Percentiles rank a stretch among this genome's conserved stretches.
These are phyloP conservation scores for Starmera dryadoides DNA, from an alignment of 805 yeast species.

Conservation along the genomic window DNA sequence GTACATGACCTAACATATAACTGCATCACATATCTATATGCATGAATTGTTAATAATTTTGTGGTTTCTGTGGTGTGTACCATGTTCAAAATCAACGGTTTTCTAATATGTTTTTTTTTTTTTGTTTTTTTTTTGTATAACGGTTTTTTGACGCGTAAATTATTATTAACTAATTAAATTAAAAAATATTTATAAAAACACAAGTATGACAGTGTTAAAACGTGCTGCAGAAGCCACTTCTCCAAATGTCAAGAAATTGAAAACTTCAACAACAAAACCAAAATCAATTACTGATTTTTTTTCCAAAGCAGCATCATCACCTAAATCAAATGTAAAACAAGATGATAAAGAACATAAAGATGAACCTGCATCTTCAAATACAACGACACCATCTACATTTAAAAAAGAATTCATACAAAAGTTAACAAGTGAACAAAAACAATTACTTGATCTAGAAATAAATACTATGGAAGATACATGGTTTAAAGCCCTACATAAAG, in stretches of 20 bases:
- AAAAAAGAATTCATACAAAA: constrained; percentile 44
- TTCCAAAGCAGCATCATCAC: not conserved
- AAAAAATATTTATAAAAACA: too few species aligned
- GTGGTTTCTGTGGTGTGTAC: too few species aligned
- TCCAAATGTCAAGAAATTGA: not conserved
- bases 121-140: too few species aligned
- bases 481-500: constrained; percentile 62
- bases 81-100: not conserved
- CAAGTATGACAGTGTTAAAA: not conserved
- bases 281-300: not conserved
- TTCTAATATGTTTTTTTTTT: too few species aligned
- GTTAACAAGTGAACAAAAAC: constrained; percentile 39
- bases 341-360: too few species aligned
- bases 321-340: not conserved
- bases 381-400: not conserved
- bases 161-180: too few species aligned
- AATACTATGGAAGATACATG: constrained; percentile 67
- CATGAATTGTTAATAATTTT: too few species aligned
- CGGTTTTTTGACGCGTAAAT: too few species aligned
- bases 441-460: constrained; percentile 60
- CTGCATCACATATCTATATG: too few species aligned
- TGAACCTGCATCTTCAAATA: not conserved
- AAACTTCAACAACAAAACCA: not conserved
- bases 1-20: too few species aligned
- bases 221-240: not conserved